Conservation (phyloP, 106 monocot species). For the Allium fistulosum region DNA sequence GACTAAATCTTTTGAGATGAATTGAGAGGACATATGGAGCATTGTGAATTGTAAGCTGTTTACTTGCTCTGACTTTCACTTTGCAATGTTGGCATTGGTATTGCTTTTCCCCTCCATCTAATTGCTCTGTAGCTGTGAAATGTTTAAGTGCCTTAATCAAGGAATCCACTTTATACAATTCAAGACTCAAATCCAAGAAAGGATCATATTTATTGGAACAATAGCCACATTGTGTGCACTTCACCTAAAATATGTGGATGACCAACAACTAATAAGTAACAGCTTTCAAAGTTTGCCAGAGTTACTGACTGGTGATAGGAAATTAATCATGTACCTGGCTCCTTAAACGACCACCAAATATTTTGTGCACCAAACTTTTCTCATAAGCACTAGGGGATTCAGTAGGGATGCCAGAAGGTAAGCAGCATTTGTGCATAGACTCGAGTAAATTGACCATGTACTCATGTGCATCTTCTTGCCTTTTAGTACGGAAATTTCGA, state of each 20-base stretch:
- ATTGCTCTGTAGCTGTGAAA: constrained; percentile 70
- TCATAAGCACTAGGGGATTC: constrained; percentile 90
- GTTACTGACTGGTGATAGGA: background rate
- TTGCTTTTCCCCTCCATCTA: constrained; percentile 83
- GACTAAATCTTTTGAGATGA: constrained; percentile 92
- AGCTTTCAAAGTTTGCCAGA: background rate
- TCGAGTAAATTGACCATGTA: constrained; percentile 97
- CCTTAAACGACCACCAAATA: constrained; percentile 92
- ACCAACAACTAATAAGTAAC: background rate
- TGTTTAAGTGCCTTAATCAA: constrained; percentile 62
- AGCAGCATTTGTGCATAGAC: constrained; percentile 96
- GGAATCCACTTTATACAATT: constrained; percentile 73
- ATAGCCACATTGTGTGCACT: constrained; percentile 66
- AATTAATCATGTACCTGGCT: constrained; percentile 59
- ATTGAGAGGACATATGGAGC: constrained; percentile 86
- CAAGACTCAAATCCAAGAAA: constrained; percentile 89
- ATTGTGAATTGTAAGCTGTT: constrained; percentile 78
- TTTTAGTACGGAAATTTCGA: constrained; percentile 71
- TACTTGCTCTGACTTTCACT: constrained; percentile 75
- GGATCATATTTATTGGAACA: constrained; percentile 89
- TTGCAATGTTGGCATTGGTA: constrained; percentile 86
- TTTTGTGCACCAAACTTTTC: constrained; percentile 93
- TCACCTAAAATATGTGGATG: constrained; percentile 49
- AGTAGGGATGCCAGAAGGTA: constrained; percentile 88
- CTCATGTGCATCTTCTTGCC: constrained; percentile 99